Conservation (phyloP, 305 asterid genomes). For the Stenogyne calaminthoides region DNA sequence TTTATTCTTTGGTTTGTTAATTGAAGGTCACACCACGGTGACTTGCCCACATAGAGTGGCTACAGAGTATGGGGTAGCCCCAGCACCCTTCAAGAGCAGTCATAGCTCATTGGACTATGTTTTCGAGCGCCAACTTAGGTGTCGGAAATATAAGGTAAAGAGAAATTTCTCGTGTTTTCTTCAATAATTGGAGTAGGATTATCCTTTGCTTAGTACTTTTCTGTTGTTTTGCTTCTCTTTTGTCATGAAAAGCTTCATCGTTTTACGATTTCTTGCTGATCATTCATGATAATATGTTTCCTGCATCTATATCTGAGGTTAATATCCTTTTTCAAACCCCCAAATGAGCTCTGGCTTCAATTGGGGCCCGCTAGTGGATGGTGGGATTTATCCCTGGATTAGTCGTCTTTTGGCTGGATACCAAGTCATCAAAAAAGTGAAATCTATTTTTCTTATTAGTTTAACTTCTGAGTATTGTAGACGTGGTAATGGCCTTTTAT, state of each 20-base stretch:
- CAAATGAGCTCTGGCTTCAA: too few relatives aligned
- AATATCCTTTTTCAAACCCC: too few relatives aligned
- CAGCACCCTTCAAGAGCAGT: slow-evolving; percentile 61
- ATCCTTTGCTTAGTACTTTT: slow-evolving; percentile 4
- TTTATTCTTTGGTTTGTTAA: slow-evolving; percentile 20
- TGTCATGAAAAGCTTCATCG: background rate
- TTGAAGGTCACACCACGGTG: slow-evolving; percentile 91
- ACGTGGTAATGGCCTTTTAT: background rate
- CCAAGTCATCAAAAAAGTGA: too few relatives aligned
- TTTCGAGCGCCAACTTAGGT: slow-evolving; percentile 77
- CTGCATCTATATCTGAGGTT: slow-evolving; percentile 11
- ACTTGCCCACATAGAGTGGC: slow-evolving; percentile 91
- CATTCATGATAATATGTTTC: background rate
- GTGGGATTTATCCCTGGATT: too few relatives aligned
- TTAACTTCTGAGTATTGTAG: background rate
- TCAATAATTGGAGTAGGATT: background rate
- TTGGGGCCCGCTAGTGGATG: too few relatives aligned
- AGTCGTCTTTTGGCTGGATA: too few relatives aligned
- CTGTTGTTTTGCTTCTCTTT: background rate
- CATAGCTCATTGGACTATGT: slow-evolving; percentile 68
- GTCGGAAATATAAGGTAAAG: slow-evolving; percentile 55
- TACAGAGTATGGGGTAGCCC: slow-evolving; percentile 78
- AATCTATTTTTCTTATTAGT: background rate
- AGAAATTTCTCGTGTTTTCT: slow-evolving; percentile 10
- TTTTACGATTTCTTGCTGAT: background rate